Evolutionary conservation across 192 early-diverging fungal species (phyloP), one percentile per base, ranked within the genome.

Genomic region (Backusella macrospora): DNA sequence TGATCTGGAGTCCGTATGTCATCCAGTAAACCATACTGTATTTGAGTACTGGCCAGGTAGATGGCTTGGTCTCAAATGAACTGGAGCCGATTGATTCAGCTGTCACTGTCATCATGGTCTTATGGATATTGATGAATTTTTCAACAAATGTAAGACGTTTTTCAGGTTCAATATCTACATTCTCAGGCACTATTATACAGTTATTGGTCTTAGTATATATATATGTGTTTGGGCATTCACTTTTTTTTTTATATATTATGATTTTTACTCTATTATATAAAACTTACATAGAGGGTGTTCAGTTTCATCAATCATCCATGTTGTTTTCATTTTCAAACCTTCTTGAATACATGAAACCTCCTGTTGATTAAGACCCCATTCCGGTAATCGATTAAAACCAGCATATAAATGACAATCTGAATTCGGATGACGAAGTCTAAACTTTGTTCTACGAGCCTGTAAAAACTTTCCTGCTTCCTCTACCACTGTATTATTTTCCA

Each of bases 341-440:
- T 90, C 90, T 75, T 95, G 94, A 83, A 96, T 96, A 65, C 98
- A 96, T 37, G 94, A 96, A 43, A 98, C 91, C 72, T 99, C 95
- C 70, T 93, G 91, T 80, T 96, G 96, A 34, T 90, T 90, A 80
- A 91, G 96, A 23, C 88, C 98, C 96, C 96, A 99, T 59, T 93
- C 90, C 55, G 98, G 98, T 42, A 99, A 85, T 78, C 89, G 85
- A 39, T 88, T 86, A 74, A 86, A 84, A 81, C 93, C 90, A 9
- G 94, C 93, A 78, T 92, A 93, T 37, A 99, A 80, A 45, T 91
- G 92, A 68, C 96, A 96, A 46, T 89, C 85, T 81, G 90, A 88
- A 62, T 88, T 81, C 70, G 76, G 66, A 74, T 93, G 96, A 18
- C 95, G 83, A 52, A 99, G 75, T 18, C 89, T 86, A 80, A 99